Base-by-base conservation (phyloP, 139 green algal species). In the Auxenochlorella pyrenoidosa region DNA sequence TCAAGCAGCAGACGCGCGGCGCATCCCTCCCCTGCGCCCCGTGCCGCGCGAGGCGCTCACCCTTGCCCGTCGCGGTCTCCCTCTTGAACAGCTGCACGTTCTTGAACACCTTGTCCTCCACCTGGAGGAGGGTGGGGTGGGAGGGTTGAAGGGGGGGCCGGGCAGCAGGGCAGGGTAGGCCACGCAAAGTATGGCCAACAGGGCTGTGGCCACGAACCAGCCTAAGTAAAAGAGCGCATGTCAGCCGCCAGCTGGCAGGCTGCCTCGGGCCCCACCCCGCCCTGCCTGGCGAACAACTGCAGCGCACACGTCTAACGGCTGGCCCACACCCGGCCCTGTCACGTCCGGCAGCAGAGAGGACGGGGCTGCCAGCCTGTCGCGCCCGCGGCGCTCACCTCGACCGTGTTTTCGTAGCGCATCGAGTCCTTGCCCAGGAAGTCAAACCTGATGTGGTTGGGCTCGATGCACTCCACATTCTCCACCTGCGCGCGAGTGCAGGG, bases 371-470 rank as follows among this genome's bases (percentile, higher is more conserved):
- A 68, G 59, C 59, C 10, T 6, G 59, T 18, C 8, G 16, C n/a
- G 36, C 18, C 36, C 18, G 36, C 28, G 16, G 26, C 72, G 96
- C 80, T 43, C 80, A 85, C 80, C 80, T 85, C 94, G 66, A 99
- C 96, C 12, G 92, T 94, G 90, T 99, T 99, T 88, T 98, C 95
- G 88, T 99, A 99, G 12, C 95, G 93, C 82, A 99, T 99, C 75
- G 94, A 98, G 89, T 99, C 98, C 92, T 99, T 99, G 91, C 98
- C 98, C 90, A 99, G 91, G 93, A 99, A 99, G 92, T 99, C 98
- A 85, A 99, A 99, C 87, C 96, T 95, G 92, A 99, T 96, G 72
- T 93, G 86, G 90, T 94, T 91, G 22, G 89, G 90, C 6, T 87
- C 80, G 26, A 97, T 40, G 59, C 91, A 89, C 78, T 97, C 93